These are phyloP conservation scores for Cucurbita argyrosperma DNA, from an alignment of 306 rosid genomes.

Conservation along the genomic window DNA sequence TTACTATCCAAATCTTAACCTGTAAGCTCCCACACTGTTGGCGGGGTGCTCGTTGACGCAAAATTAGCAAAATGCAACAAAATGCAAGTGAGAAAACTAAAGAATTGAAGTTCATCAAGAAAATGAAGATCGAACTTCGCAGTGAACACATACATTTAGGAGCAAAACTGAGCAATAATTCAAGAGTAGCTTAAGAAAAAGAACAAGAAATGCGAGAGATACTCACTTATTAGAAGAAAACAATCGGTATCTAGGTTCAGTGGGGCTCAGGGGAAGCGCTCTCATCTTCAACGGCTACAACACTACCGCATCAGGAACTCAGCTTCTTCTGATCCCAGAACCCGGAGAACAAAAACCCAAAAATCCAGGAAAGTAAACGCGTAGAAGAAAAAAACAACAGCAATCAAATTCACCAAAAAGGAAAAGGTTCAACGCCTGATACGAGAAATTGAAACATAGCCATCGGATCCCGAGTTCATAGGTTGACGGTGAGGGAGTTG, in stretches of 20 bases:
- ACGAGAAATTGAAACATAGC: not conserved
- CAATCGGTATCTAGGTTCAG: conserved; percentile 67
- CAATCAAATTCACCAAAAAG: not conserved
- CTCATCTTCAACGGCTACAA: conserved; percentile 36
- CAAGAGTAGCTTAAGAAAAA: not conserved
- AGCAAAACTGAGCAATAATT: not conserved
- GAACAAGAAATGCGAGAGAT: not conserved
- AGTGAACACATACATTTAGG: not conserved
- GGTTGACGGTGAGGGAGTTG: not conserved
- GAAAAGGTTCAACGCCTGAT: not conserved
- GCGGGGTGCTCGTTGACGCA: not conserved
- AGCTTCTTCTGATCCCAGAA: not conserved
- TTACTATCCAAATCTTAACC: not conserved
- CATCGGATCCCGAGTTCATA: not conserved
- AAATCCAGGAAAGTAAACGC: not conserved
- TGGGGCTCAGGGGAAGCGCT: conserved; percentile 32
- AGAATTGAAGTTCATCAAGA: not conserved
- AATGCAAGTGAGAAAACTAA: not conserved
- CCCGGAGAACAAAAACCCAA: not conserved
- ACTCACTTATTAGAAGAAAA: conserved; percentile 47
- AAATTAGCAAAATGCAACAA: not conserved
- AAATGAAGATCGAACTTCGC: not conserved
- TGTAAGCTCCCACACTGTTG: not conserved
- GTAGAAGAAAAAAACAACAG: not conserved
- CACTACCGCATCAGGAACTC: not conserved